Evolutionary conservation across 768 basidiomycete genomes (phyloP), one percentile per base, ranked within the genome.

Genomic region (Rhodocollybia butyracea): DNA sequence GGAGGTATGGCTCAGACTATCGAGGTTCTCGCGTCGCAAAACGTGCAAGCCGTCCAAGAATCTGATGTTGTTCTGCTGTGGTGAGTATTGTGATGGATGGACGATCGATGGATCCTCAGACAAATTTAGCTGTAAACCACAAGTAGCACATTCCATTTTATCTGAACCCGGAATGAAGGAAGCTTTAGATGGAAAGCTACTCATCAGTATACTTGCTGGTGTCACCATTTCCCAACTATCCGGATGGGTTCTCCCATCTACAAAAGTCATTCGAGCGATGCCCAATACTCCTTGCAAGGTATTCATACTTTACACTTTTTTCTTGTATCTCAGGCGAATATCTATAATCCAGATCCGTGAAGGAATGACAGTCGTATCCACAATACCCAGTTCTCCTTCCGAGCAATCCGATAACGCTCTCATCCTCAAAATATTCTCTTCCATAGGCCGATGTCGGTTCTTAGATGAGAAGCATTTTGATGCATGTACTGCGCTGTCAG

Each of bases 121-220:
- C 27, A 19, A 6, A 15, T 30, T 46, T 51, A 98, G 95, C 66
- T 98, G 94, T 69, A 99, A 99, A 68, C 97, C 97, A 2, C 89
- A 98, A 60, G 73, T 93, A 42, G 94, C 92, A 0, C 77, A 84
- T 34, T 61, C 70, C 12, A 91, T 99, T 62, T 77, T 99, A 21
- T 68, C 70, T 29, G 85, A 89, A 62, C 63, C 78, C 11, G 94
- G 94, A 19, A 87, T 98, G 72, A 74, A 76, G 47, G 88, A 92
- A 53, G 94, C 93, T 2, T 74, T 99, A 53, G 84, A 85, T 27
- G 88, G 89, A 43, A 98, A 98, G 71, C 82, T 98, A 1, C 76
- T 99, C 57, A 91, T 98, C 70, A 98, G 95, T 65, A 97, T 98
- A 67, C 86, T 98, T 30, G 95, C 97, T n/a, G 97, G 97, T 61